Base-by-base conservation (phyloP, 2,329 filamentous ascomycete genomes). In the Waltergamsia citrina region DNA sequence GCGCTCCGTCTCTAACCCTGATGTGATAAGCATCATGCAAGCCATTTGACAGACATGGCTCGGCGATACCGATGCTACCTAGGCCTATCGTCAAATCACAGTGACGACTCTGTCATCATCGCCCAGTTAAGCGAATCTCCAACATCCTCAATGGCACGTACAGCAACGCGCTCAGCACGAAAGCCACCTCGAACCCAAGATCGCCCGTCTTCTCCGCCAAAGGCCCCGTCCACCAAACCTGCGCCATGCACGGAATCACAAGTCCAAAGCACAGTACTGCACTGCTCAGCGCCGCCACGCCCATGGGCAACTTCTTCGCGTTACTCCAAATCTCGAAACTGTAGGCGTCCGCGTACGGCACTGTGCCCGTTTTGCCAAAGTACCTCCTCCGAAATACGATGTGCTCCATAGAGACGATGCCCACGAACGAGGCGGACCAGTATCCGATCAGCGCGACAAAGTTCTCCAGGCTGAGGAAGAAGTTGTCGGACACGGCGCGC, bases 171-270 rank as follows among this genome's bases (percentile, higher is more conserved):
- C 65, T 68, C 36, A 72, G 48, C 19, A 63, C 61, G 45, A 80
- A 69, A 0, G 75, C 75, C 49, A 77, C 54, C 57, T 81, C 77
- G 37, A 81, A 79, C 1, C 77, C 78, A 48, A 81, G 71, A 41
- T 81, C 76, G 0, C 77, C 77, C 9, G 74, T 76, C 23, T 45
- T 65, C 51, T 63, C 53, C 1, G 74, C 75, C 43, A 80, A 70
- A 0, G 74, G 74, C 0, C 75, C 75, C 7, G 63, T 69, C 46
- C 67, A 79, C 74, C 74, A 79, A 4, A 64, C 67, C 51, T 77
- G 70, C 8, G 60, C 63, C 67, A 79, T 78, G 21, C 67, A 70
- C 0, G 75, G 74, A 6, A 79, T 58, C 3, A 78, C 63, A 7
- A 78, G 48, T 2, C 52, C 66, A 37, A 69, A 62, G 32, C 58